phyloP scores from a whole-genome alignment of 2,329 filamentous ascomycete genomes.

The Colletotrichum tamarilloi region DNA sequence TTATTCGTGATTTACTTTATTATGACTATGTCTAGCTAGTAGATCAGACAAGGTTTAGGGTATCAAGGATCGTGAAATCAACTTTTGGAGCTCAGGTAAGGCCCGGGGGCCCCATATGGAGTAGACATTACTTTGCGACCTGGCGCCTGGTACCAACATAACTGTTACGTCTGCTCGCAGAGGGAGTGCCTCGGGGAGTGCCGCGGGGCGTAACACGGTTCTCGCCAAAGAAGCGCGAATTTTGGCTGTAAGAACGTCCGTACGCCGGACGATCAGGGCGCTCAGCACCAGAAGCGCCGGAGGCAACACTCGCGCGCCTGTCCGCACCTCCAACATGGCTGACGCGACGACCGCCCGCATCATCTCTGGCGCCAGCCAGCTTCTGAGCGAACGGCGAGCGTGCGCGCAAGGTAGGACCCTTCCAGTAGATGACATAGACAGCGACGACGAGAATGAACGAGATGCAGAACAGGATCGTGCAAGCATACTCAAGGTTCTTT shows the following conservation, averaged over 20 bases:
- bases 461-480: constrained; percentile 72
- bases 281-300: constrained; percentile 38
- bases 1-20: not conserved
- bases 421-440: constrained; percentile 75
- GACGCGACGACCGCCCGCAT: constrained; percentile 8
- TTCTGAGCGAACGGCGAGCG: constrained; percentile 74
- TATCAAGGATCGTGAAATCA: not conserved
- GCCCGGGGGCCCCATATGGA: not conserved
- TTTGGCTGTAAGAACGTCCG: constrained; percentile 47
- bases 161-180: constrained; percentile 45
- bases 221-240: constrained; percentile 55
- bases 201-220: constrained; percentile 51
- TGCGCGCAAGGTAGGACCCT: constrained; percentile 69
- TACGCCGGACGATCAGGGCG: constrained; percentile 13
- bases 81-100: not conserved
- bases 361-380: constrained; percentile 57
- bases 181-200: constrained; percentile 51
- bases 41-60: not conserved
- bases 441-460: constrained; percentile 70
- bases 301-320: not conserved
- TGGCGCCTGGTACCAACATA: not conserved
- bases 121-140: not conserved
- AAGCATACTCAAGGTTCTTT: constrained; percentile 68
- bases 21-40: not conserved
- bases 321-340: constrained; percentile 2